Conservation (phyloP, 1,139 yeast species). For the Geotrichum histeridarum region DNA sequence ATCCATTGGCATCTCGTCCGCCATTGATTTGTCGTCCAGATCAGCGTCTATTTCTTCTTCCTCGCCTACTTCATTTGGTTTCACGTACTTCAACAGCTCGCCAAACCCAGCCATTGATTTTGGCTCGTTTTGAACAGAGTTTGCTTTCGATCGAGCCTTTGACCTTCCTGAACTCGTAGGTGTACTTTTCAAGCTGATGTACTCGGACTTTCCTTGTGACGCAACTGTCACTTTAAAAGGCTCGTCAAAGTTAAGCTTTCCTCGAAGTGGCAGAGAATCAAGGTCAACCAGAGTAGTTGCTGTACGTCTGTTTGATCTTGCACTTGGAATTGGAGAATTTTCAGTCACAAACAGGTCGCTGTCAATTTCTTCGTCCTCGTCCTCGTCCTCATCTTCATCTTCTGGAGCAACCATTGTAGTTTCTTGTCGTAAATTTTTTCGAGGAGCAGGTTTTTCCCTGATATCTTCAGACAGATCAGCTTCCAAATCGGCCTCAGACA, state of each 20-base stretch:
- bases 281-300: conserved; percentile 1
- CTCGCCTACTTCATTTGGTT: not conserved
- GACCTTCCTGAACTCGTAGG: not conserved
- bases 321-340: not conserved
- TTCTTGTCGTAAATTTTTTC: not conserved
- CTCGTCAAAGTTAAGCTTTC: conserved; percentile 1
- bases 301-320: not conserved
- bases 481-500: not conserved
- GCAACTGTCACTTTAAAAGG: not conserved
- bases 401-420: not conserved
- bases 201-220: conserved; percentile 1
- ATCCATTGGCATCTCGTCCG: no score
- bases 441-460: not conserved
- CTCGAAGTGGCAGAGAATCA: not conserved
- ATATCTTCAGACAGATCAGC: conserved; percentile 2
- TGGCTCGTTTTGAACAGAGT: not conserved
- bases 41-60: conserved; percentile 17
- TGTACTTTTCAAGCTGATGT: not conserved
- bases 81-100: not conserved
- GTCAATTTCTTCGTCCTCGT: not conserved
- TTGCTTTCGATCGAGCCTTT: not conserved
- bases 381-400: not conserved
- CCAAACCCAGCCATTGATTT: conserved; percentile 9
- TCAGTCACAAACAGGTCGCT: not conserved
- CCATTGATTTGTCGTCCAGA: no score